phyloP scores from a whole-genome alignment of 108 stramenopile species.

The Seminavis robusta region DNA sequence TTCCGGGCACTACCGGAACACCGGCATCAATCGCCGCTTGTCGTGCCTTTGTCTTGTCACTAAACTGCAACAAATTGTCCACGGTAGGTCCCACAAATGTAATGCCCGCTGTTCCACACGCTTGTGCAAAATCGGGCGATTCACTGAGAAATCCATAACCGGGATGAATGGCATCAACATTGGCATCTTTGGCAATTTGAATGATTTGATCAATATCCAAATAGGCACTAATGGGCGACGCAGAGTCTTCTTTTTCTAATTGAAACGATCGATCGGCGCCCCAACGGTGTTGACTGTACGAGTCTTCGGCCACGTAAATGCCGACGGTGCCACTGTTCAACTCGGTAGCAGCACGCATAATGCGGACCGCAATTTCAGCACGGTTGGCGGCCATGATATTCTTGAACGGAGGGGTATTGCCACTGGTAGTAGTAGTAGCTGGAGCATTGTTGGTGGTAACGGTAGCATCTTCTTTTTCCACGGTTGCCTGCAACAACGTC shows the following conservation, averaged over 20 bases:
- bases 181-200: slow-evolving; percentile 72
- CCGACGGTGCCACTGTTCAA: slow-evolving; percentile 75
- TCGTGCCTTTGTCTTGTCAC: slow-evolving; percentile 93
- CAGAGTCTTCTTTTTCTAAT: slow-evolving; percentile 19
- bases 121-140: slow-evolving; percentile 77
- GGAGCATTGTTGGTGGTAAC: too few relatives aligned
- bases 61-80: slow-evolving; percentile 75
- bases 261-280: slow-evolving; percentile 91
- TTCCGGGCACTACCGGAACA: slow-evolving; percentile 93
- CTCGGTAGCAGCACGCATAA: slow-evolving; percentile 74
- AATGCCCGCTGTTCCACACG: slow-evolving; percentile 69
- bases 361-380: slow-evolving; percentile 79
- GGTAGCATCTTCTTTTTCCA: too few relatives aligned
- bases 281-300: slow-evolving; percentile 90
- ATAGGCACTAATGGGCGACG: slow-evolving; percentile 91
- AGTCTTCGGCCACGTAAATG: slow-evolving; percentile 85
- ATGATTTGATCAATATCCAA: slow-evolving; percentile 85
- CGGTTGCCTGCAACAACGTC: too few relatives aligned
- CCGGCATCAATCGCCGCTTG: slow-evolving; percentile 72
- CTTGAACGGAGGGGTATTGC: slow-evolving; percentile 48
- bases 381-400: slow-evolving; percentile 87
- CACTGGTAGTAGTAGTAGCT: too few relatives aligned
- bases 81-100: slow-evolving; percentile 93
- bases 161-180: slow-evolving; percentile 85
- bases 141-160: slow-evolving; percentile 92